phyloP scores from a whole-genome alignment of 805 yeast species.

The Metschnikowia vanudenii region DNA sequence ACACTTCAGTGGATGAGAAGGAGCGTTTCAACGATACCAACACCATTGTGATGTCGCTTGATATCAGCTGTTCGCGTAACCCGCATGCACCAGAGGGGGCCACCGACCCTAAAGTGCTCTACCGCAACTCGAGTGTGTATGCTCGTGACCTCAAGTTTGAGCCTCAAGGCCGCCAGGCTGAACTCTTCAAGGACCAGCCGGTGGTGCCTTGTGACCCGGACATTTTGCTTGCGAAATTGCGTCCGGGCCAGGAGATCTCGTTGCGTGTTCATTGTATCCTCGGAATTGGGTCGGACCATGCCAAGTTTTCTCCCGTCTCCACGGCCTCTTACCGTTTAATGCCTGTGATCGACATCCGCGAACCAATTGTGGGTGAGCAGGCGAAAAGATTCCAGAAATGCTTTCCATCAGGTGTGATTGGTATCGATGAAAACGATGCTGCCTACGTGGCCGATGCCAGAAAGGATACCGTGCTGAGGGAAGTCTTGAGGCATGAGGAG shows the following conservation, averaged over 20 bases:
- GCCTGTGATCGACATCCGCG: slow-evolving; percentile 77
- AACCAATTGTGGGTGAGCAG: slow-evolving; percentile 71
- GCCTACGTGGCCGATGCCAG: slow-evolving; percentile 88
- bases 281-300: slow-evolving; percentile 94
- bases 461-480: slow-evolving; percentile 95
- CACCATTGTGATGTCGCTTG: slow-evolving; percentile 79
- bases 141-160: slow-evolving; percentile 87
- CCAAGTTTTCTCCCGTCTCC: slow-evolving; percentile 95
- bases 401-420: slow-evolving; percentile 92
- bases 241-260: slow-evolving; percentile 96
- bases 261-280: slow-evolving; percentile 86
- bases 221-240: slow-evolving; percentile 82
- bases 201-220: slow-evolving; percentile 84
- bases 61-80: slow-evolving; percentile 80
- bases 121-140: slow-evolving; percentile 81
- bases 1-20: slow-evolving; percentile 58
- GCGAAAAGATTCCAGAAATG: slow-evolving; percentile 83
- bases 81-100: slow-evolving; percentile 76
- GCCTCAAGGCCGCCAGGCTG: slow-evolving; percentile 86
- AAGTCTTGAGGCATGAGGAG: slow-evolving; percentile 90
- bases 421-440: slow-evolving; percentile 57
- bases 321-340: slow-evolving; percentile 93
- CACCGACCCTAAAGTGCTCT: slow-evolving; percentile 79
- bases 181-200: slow-evolving; percentile 62
- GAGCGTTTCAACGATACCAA: slow-evolving; percentile 79